phyloP scores from a whole-genome alignment of 148 eudicot species.

The Rhododendron griersonianum region DNA sequence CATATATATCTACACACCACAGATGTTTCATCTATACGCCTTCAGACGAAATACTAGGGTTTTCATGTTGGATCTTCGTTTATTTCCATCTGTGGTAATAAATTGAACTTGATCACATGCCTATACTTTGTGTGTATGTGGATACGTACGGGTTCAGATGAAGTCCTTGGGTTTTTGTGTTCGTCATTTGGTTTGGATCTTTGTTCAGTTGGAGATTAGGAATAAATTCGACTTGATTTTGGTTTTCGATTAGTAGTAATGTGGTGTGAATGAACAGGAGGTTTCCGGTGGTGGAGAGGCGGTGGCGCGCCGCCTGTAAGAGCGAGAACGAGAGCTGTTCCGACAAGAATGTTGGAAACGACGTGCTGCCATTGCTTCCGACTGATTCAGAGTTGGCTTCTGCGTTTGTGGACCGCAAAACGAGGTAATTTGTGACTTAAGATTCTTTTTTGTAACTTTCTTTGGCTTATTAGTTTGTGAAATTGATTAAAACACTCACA shows the following conservation, averaged over 20 bases:
- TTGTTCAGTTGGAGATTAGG: neutral
- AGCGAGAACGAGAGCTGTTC: slow-evolving; percentile 15
- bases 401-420: slow-evolving; percentile 37
- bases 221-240: neutral
- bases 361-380: slow-evolving; percentile 10
- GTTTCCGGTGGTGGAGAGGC: slow-evolving; percentile 82
- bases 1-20: neutral
- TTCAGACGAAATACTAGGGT: slow-evolving; percentile 8
- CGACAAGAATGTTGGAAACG: slow-evolving; percentile 5
- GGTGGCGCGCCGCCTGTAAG: slow-evolving; percentile 75
- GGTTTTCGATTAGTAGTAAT: neutral
- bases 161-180: neutral
- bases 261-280: slow-evolving; percentile 39
- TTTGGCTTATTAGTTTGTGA: neutral
- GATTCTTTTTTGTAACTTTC: neutral
- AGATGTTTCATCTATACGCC: neutral
- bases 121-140: neutral
- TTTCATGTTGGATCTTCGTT: neutral
- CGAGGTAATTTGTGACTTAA: neutral
- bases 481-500: neutral
- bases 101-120: neutral
- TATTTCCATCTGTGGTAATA: neutral
- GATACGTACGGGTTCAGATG: neutral
- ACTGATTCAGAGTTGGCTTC: slow-evolving; percentile 63
- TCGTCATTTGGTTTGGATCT: neutral